phyloP scores from a whole-genome alignment of 1,139 yeast genomes.

The Taphrina pruni region DNA sequence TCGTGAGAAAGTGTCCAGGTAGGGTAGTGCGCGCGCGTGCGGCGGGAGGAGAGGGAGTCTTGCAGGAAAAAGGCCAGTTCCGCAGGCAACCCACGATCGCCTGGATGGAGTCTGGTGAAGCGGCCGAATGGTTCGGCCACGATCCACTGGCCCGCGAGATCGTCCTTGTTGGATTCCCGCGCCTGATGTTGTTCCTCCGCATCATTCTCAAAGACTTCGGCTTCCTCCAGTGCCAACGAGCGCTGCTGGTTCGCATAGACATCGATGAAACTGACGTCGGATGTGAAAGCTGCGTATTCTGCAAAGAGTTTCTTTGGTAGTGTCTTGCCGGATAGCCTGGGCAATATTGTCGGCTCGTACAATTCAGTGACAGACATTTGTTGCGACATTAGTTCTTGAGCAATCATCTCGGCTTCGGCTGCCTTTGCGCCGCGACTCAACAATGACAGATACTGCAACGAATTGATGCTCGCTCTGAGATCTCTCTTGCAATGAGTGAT shows the following conservation, averaged over 20 bases:
- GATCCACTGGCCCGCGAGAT: constrained; percentile 11
- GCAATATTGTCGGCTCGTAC: neutral
- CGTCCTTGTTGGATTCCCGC: constrained; percentile 10
- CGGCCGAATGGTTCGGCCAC: constrained; percentile 26
- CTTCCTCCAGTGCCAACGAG: constrained; percentile 8
- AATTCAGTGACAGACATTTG: constrained; percentile 1
- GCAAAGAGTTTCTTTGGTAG: neutral
- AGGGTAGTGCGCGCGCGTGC: neutral
- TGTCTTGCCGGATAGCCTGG: neutral
- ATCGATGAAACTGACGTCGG: constrained; percentile 10
- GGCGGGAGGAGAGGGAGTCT: neutral
- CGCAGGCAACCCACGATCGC: constrained; percentile 5
- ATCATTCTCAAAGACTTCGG: constrained; percentile 19
- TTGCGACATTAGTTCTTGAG: constrained; percentile 20
- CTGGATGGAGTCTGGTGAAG: constrained; percentile 22
- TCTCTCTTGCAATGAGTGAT: neutral
- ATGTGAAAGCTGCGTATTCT: neutral
- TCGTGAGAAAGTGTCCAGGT: constrained; percentile 1
- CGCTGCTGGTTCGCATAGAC: constrained; percentile 14
- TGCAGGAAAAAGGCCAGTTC: constrained; percentile 5
- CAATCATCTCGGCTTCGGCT: neutral
- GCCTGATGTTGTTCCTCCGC: constrained; percentile 8
- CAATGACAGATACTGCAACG: constrained; percentile 5
- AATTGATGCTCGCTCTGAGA: constrained; percentile 18
- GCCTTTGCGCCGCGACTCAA: too few species aligned